These are phyloP conservation scores for Ophiorrhiza pumila DNA, from an alignment of 257 asterid genomes.

Conservation along the genomic window DNA sequence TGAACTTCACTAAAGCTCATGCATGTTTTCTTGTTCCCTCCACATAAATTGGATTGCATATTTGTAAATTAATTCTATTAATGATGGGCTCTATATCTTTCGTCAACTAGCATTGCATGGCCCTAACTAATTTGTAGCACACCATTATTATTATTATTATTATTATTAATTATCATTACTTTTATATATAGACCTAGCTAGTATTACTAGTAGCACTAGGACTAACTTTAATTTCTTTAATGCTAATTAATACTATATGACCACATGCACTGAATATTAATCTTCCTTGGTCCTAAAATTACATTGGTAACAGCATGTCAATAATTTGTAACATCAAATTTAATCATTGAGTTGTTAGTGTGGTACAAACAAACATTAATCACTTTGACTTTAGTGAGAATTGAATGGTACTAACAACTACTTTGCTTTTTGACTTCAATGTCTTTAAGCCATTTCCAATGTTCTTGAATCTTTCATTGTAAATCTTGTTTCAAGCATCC, in stretches of 20 bases:
- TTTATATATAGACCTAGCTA: no score
- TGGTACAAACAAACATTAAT: not conserved
- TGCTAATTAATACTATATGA: not conserved
- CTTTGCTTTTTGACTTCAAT: constrained; percentile 3
- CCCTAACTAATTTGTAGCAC: not conserved
- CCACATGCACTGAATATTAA: not conserved
- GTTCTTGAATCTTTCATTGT: not conserved
- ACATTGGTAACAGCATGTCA: not conserved
- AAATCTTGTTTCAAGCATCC: not conserved
- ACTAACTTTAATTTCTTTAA: not conserved
- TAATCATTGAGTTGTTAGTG: not conserved
- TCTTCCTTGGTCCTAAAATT: not conserved
- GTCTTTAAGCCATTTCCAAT: constrained; percentile 5
- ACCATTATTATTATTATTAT: no score
- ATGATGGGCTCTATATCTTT: not conserved
- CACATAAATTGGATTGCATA: not conserved
- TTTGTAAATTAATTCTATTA: not conserved
- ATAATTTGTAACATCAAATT: not conserved
- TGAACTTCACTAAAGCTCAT: not conserved
- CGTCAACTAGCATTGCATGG: not conserved
- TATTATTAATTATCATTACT: no score
- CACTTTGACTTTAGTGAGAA: not conserved
- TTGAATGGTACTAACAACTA: not conserved
- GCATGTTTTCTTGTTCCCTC: not conserved
- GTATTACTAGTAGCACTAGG: not conserved